Conservation (phyloP, 1,284 basidiomycete species). For the Moniliophthora roreri region DNA sequence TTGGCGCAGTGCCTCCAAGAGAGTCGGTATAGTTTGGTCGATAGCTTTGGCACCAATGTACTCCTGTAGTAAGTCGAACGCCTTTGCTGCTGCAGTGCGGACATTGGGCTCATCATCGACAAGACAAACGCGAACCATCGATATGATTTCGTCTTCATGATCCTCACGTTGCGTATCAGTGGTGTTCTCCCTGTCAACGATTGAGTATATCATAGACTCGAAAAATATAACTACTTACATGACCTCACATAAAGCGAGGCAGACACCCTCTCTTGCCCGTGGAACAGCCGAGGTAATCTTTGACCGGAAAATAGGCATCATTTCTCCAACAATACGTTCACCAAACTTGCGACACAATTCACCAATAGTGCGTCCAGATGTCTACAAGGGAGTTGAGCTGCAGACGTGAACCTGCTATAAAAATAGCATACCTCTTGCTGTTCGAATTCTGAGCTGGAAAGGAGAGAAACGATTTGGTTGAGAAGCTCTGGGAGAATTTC, state of each 20-base stretch:
- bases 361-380: constrained; percentile 80
- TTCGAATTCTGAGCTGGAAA: constrained; percentile 81
- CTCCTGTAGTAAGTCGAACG: constrained; percentile 94
- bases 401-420: constrained; percentile 3
- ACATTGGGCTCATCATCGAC: constrained; percentile 89
- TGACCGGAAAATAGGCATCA: constrained; percentile 74
- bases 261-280: constrained; percentile 85
- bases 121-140: constrained; percentile 81
- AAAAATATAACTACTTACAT: constrained; percentile 52
- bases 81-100: constrained; percentile 89
- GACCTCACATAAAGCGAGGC: constrained; percentile 85
- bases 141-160: constrained; percentile 89
- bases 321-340: constrained; percentile 87
- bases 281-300: constrained; percentile 74
- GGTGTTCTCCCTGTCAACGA: constrained; percentile 69
- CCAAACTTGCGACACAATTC: constrained; percentile 97
- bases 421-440: constrained; percentile 78
- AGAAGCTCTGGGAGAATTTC: constrained; percentile 92
- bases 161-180: constrained; percentile 86
- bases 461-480: constrained; percentile 69
- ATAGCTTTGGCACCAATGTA: constrained; percentile 90
- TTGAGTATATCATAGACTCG: constrained; percentile 6
- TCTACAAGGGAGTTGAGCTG: constrained; percentile 42
- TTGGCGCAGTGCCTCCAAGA: constrained; percentile 90
- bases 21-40: constrained; percentile 94